phyloP scores from a whole-genome alignment of 2,329 filamentous ascomycete species.

The Hypomyces perniciosus region DNA sequence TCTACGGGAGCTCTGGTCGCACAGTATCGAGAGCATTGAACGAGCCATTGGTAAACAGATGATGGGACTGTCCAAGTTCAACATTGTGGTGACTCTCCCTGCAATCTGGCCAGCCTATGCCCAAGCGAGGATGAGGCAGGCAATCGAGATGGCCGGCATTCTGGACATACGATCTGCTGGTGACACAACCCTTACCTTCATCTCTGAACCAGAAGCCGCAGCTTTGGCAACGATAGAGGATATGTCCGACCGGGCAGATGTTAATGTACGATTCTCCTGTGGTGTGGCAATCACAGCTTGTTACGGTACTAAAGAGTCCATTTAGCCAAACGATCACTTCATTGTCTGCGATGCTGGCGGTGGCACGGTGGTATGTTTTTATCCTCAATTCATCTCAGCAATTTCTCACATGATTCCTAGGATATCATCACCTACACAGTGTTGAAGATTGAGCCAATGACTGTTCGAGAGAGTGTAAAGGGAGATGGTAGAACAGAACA shows the following conservation, averaged over 20 bases:
- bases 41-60: constrained; percentile 18
- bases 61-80: constrained; percentile 21
- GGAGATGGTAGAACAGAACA: constrained; percentile 18
- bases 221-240: constrained; percentile 32
- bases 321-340: constrained; percentile 18
- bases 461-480: constrained; percentile 30
- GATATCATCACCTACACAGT: constrained; percentile 37
- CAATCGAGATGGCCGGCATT: constrained; percentile 31
- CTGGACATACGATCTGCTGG: constrained; percentile 21
- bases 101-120: constrained; percentile 41
- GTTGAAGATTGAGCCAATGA: constrained; percentile 16
- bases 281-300: neutral
- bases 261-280: constrained; percentile 15
- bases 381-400: neutral
- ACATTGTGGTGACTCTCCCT: constrained; percentile 38
- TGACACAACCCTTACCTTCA: constrained; percentile 27
- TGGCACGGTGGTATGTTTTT: constrained; percentile 26
- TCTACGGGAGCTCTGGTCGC: constrained; percentile 29
- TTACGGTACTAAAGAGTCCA: neutral
- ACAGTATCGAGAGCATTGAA: constrained; percentile 22
- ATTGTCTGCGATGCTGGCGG: constrained; percentile 34
- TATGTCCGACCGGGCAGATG: constrained; percentile 16
- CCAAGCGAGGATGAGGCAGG: constrained; percentile 30
- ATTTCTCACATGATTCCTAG: constrained; percentile 17
- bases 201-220: constrained; percentile 42